Evolutionary conservation across 148 eudicot species (phyloP).

Genomic region (Silene uniflora): DNA sequence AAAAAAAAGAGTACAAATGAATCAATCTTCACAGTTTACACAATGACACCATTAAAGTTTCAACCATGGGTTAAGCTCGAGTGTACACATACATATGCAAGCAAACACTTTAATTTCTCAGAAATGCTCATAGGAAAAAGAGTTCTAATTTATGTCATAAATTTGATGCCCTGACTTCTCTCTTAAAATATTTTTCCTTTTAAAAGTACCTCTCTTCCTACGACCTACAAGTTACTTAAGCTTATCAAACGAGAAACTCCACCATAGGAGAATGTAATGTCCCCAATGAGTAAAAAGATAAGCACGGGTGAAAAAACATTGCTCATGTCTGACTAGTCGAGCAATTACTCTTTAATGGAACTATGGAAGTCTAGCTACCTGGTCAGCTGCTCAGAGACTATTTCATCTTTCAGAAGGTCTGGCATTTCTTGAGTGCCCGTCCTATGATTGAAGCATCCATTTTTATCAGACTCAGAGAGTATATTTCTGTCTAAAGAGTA

Average conservation of each 20-base stretch:
- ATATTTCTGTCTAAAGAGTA: conserved; percentile 28
- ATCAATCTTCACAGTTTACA: conserved; percentile 11
- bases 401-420: conserved; percentile 71
- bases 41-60: neutral
- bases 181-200: neutral
- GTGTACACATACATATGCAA: neutral
- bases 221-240: neutral
- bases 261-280: neutral
- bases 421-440: conserved; percentile 26
- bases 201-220: neutral
- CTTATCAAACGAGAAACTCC: neutral
- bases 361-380: conserved; percentile 48
- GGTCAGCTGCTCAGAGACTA: conserved; percentile 93
- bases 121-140: neutral
- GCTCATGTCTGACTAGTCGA: neutral
- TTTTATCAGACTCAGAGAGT: conserved; percentile 18
- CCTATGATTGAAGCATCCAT: conserved; percentile 29
- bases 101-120: neutral
- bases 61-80: neutral
- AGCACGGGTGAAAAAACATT: neutral
- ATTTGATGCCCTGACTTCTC: neutral
- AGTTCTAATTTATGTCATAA: neutral
- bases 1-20: conserved; percentile 12
- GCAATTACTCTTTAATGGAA: neutral
- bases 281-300: neutral